Evolutionary conservation across 2,329 filamentous ascomycete genomes (phyloP).

Genomic region (Sclerotinia borealis): DNA sequence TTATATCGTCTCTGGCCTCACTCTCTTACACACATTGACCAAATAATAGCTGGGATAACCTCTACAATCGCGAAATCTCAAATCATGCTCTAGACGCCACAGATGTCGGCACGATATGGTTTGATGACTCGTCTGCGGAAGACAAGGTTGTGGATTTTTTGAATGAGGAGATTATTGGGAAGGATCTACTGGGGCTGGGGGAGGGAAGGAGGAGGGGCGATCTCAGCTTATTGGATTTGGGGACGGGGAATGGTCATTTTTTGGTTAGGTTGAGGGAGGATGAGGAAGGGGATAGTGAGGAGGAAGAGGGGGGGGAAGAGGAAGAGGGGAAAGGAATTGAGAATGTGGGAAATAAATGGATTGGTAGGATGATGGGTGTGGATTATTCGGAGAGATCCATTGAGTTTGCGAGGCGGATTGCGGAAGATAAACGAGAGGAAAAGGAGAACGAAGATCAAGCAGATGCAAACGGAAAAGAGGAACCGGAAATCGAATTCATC

Average conservation of each 20-base stretch:
- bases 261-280: slow-evolving; percentile 69
- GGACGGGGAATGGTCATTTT: slow-evolving; percentile 89
- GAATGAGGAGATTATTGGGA: slow-evolving; percentile 17
- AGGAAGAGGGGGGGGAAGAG: slow-evolving; percentile 39
- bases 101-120: slow-evolving; percentile 91
- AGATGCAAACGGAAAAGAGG: not conserved
- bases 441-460: slow-evolving; percentile 20
- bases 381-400: slow-evolving; percentile 80
- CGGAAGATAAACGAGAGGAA: slow-evolving; percentile 33
- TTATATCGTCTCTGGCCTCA: not conserved
- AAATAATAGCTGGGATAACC: slow-evolving; percentile 60
- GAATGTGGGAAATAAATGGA: slow-evolving; percentile 58
- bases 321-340: slow-evolving; percentile 49
- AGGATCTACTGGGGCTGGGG: slow-evolving; percentile 18
- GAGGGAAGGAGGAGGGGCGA: slow-evolving; percentile 19
- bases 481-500: slow-evolving; percentile 39
- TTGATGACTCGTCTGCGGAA: slow-evolving; percentile 87
- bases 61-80: slow-evolving; percentile 64
- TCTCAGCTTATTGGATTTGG: slow-evolving; percentile 74
- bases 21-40: not conserved
- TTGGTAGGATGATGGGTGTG: slow-evolving; percentile 70
- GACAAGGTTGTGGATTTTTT: slow-evolving; percentile 67
- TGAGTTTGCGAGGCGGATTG: slow-evolving; percentile 63
- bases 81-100: slow-evolving; percentile 67
- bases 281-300: slow-evolving; percentile 21